phyloP scores from a whole-genome alignment of 2,329 filamentous ascomycete species.

The Dothistroma septosporum region DNA sequence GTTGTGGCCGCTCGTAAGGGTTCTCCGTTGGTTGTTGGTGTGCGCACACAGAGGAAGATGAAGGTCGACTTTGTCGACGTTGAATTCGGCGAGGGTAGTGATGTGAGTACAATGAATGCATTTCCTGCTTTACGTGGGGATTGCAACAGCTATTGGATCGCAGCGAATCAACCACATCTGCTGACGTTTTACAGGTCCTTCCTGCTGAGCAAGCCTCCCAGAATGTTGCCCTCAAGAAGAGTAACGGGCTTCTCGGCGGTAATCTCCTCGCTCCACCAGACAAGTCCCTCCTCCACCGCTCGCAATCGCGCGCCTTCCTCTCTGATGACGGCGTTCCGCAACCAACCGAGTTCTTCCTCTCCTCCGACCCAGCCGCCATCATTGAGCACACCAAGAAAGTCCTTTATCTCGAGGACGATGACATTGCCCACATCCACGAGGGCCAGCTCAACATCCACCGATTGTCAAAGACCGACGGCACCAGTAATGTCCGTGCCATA shows the following conservation, averaged over 20 bases:
- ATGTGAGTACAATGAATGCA: conserved; percentile 38
- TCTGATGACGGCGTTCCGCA: conserved; percentile 97
- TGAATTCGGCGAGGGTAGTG: conserved; percentile 85
- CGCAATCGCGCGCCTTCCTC: conserved; percentile 97
- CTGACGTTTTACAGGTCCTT: conserved; percentile 49
- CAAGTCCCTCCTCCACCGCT: conserved; percentile 97
- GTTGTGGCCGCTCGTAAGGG: conserved; percentile 97
- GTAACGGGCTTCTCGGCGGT: conserved; percentile 54
- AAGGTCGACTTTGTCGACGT: conserved; percentile 99
- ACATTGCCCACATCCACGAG: conserved; percentile 99
- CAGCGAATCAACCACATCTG: neutral
- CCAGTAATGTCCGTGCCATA: conserved; percentile 95
- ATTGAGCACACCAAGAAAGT: conserved; percentile 99
- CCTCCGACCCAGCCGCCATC: conserved; percentile 95
- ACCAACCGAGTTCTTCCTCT: conserved; percentile 98
- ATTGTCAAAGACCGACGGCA: conserved; percentile 92
- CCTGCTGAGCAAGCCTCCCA: conserved; percentile 92
- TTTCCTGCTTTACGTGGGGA: neutral
- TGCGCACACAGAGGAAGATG: conserved; percentile 97
- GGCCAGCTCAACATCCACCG: conserved; percentile 98
- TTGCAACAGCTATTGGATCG: neutral
- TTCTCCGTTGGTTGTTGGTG: conserved; percentile 93
- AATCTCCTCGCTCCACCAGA: conserved; percentile 78
- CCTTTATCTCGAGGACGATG: conserved; percentile 98
- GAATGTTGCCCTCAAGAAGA: conserved; percentile 94